A percentile compares a stretch with the other conserved stretches of the same genome.
These are phyloP conservation scores for Firmiana major DNA, from an alignment of 345 rosid genomes.

Conservation along the genomic window DNA sequence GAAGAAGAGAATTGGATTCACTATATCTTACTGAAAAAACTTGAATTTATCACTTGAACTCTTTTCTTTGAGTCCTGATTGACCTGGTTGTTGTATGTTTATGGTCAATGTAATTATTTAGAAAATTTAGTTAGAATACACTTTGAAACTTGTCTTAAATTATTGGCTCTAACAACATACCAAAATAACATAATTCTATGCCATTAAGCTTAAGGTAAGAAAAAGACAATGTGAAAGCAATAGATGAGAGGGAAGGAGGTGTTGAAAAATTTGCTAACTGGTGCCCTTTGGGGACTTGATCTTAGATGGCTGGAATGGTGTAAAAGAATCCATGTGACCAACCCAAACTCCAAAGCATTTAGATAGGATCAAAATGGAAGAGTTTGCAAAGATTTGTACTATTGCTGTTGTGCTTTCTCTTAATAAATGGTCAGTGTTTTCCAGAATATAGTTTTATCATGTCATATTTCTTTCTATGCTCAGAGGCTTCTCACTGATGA, in stretches of 20 bases:
- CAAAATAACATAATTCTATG: background rate
- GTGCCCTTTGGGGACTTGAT: background rate
- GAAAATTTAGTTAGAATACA: background rate
- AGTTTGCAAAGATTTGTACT: background rate
- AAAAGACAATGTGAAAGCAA: background rate
- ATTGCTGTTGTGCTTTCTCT: background rate
- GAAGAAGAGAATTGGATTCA: background rate
- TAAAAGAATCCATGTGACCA: background rate
- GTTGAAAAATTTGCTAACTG: too few species aligned
- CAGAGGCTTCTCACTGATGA: constrained; percentile 94
- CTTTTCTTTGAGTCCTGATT: background rate
- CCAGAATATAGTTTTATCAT: background rate
- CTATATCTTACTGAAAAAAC: background rate
- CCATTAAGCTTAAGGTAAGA: background rate
- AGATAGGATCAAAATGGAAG: background rate
- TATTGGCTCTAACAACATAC: background rate
- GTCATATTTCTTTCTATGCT: constrained; percentile 7
- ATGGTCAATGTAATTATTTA: background rate
- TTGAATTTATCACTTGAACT: background rate
- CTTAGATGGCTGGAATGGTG: background rate
- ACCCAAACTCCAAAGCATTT: background rate
- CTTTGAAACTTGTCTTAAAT: background rate
- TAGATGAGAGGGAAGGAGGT: background rate
- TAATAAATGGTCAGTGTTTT: background rate
- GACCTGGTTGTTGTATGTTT: background rate